Evolutionary conservation across 176 grass and related monocot genomes (phyloP), one percentile per base, ranked within the genome.

Genomic region (Ensete glaucum): DNA sequence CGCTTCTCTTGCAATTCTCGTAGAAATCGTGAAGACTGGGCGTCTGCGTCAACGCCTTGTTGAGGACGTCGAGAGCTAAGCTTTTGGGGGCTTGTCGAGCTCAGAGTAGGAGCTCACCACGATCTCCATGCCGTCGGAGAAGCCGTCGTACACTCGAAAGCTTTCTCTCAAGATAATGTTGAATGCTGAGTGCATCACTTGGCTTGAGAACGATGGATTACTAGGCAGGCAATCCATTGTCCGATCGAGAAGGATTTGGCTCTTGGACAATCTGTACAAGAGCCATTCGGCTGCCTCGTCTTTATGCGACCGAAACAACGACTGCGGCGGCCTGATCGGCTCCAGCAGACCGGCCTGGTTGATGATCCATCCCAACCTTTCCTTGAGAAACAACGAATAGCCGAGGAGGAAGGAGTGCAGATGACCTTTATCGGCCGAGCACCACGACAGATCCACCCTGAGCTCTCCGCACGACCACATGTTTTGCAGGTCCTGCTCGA

Each of bases 111-210:
- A 53, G 7, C 76, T 75, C 34, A 82, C 70, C 51, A 88, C 62
- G 23, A 21, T 56, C 27, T 91, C 88, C 67, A 91, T 51, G 9
- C 78, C 88, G 10, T 94, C 88, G 4, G 54, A 58, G 68, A 93
- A 99, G 57, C 82, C 60, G 50, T 81, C 82, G 62, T 99, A 94
- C 55, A 94, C 95, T 69, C 85, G 89, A 80, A 99, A 87, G 80
- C 95, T 99, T 76, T 99, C 95, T 60, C 86, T 84, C 79, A 99
- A 83, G 59, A 89, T 86, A 87, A 99, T 87, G 81, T 83, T 66
- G 73, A 94, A 82, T 13, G 90, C 84, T 50, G 88, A 91, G 24
- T 74, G 81, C 5, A 83, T 76, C 9, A 84, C 81, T 54, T 50
- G 69, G 12, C 82, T 54, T 6, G 43, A 71, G 25, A 4, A 19